Evolutionary conservation across 2,329 filamentous ascomycete genomes (phyloP).

Genomic region (Fusarium chaquense): DNA sequence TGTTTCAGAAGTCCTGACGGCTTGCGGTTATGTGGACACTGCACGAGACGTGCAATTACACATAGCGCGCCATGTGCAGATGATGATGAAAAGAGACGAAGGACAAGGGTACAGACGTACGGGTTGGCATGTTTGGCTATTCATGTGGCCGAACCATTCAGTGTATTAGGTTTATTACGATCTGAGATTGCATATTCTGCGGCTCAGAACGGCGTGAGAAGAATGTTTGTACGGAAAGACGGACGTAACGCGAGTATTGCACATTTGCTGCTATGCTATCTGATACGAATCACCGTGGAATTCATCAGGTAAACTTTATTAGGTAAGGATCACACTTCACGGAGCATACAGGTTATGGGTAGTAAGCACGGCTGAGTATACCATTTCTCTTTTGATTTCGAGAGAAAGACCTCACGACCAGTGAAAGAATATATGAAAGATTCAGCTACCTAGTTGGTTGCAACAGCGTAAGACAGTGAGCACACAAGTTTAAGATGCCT

Average conservation of each 20-base stretch:
- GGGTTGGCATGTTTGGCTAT: background rate
- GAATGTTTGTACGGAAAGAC: slow-evolving; percentile 22
- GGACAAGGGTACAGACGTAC: background rate
- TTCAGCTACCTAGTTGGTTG: slow-evolving; percentile 2
- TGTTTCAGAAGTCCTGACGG: slow-evolving; percentile 39
- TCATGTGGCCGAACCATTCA: slow-evolving; percentile 3
- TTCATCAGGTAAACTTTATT: background rate
- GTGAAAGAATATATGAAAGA: slow-evolving; percentile 14
- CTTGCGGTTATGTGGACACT: slow-evolving; percentile 41
- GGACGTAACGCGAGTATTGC: slow-evolving; percentile 5
- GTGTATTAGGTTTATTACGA: background rate
- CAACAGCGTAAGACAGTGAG: slow-evolving; percentile 22
- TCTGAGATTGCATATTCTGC: background rate
- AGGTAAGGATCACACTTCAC: background rate
- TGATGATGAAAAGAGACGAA: slow-evolving; percentile 21
- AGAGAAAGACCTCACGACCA: slow-evolving; percentile 5
- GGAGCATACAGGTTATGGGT: background rate
- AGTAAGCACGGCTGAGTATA: slow-evolving; percentile 15
- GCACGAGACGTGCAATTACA: slow-evolving; percentile 39
- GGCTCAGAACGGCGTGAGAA: slow-evolving; percentile 1
- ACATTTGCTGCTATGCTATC: background rate
- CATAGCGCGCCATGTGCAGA: slow-evolving; percentile 44
- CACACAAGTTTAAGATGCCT: slow-evolving; percentile 18
- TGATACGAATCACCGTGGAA: background rate
- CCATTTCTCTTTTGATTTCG: slow-evolving; percentile 18